Base-by-base conservation (phyloP, 2,329 filamentous ascomycete species). In the Xylaria sp. region DNA sequence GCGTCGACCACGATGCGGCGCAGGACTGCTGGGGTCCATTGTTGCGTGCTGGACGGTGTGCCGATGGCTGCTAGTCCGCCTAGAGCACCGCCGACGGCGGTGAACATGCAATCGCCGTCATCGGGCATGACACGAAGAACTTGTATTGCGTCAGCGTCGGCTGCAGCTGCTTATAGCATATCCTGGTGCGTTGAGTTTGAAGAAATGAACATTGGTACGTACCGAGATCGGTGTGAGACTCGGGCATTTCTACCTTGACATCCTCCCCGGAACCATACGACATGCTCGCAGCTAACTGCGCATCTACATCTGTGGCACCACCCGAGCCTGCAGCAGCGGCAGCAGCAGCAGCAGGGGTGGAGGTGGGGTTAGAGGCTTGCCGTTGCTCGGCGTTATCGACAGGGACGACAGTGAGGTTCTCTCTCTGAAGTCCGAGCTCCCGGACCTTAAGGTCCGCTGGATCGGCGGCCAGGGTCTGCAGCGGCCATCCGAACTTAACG, bases 71-170 rank as follows among this genome's bases (percentile, higher is more conserved):
- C 45, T 23, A 82, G 79, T 30, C 82, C 86, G 57, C 93, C 87
- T n/a, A 97, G 85, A 3, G 92, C 92, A 62, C 90, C 91, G 18
- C 93, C 92, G 55, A 98, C 90, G 0, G 95, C 94, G 32, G 94
- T 92, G 80, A 97, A 98, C 75, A 98, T 89, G 81, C 95, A 98
- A 66, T 90, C 93, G 80, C 97, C 97, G 80, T 98, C 95, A 76
- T 97, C 95, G 4, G 94, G 93, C 95, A 98, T 97, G 59, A 98
- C 93, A 15, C 95, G 91, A 20, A 97, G 86, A 9, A 97, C 91
- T 89, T 6, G 25, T 28, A 23, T 39, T 12, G 36, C 23, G 6
- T 32, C 7, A 23, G 20, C 56, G 32, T 68, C 69, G 53, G 70
- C 30, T 13, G 10, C 48, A 56, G 70, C 30, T 13, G 10, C 48